Percentiles rank a stretch among this genome's conserved stretches.
These are phyloP conservation scores for Pichia manshurica DNA, from an alignment of 805 yeast genomes.

Conservation along the genomic window DNA sequence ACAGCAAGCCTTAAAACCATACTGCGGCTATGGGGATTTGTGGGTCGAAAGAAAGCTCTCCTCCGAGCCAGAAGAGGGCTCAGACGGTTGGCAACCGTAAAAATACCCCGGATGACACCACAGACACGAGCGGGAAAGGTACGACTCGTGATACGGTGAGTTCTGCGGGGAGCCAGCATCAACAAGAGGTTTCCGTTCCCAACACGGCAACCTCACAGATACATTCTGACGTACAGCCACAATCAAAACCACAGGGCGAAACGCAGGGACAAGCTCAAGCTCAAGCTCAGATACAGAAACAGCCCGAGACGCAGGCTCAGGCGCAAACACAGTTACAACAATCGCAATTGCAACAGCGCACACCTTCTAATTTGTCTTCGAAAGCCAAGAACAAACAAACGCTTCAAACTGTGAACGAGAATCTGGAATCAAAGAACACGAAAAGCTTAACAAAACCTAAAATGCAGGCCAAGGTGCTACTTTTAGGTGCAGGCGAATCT, in stretches of 20 bases:
- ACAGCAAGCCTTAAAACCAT: too few species aligned
- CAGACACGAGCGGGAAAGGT: not conserved
- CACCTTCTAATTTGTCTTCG: slow-evolving; percentile 2
- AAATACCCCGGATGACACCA: not conserved
- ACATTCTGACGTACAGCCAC: not conserved
- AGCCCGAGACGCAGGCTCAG: not conserved
- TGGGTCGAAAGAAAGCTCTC: slow-evolving; percentile 16
- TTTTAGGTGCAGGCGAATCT: slow-evolving; percentile 83
- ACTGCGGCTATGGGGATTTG: slow-evolving; percentile 21
- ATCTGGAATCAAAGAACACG: slow-evolving; percentile 4
- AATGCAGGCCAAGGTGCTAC: slow-evolving; percentile 62
- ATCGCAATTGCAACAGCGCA: not conserved
- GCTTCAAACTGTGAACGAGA: slow-evolving; percentile 10
- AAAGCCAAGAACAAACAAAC: slow-evolving; percentile 5
- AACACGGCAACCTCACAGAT: not conserved
- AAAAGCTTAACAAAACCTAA: slow-evolving; percentile 11
- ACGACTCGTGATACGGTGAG: not conserved
- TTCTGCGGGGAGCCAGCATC: not conserved
- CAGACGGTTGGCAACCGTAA: not conserved
- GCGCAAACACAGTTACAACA: not conserved
- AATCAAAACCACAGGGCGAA: too few species aligned
- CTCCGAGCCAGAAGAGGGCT: not conserved
- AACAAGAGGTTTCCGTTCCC: not conserved
- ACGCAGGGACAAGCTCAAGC: not conserved
- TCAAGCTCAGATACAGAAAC: not conserved